Percentiles rank a stretch among this genome's conserved stretches.
Evolutionary conservation across 768 basidiomycete species (phyloP).

Genomic region (Russula sp.): DNA sequence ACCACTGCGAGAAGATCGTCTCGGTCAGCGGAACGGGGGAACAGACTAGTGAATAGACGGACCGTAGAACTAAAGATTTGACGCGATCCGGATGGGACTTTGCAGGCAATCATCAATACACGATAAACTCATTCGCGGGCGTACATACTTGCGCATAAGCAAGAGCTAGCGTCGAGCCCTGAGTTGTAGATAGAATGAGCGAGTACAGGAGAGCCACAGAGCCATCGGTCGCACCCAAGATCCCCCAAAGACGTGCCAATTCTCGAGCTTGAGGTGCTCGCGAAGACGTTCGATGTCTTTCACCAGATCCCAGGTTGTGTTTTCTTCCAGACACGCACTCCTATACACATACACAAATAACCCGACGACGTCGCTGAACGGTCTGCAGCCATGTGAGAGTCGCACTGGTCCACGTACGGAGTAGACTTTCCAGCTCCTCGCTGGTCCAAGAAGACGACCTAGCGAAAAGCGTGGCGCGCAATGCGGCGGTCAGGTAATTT

Average conservation of each 20-base stretch:
- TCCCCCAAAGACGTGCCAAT: slow-evolving; percentile 94
- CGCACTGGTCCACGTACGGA: slow-evolving; percentile 44
- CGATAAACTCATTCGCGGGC: not conserved
- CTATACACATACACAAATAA: slow-evolving; percentile 32
- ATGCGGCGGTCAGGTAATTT: not conserved
- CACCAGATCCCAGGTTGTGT: slow-evolving; percentile 93
- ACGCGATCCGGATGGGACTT: slow-evolving; percentile 79
- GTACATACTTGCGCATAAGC: slow-evolving; percentile 70
- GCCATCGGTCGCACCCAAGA: slow-evolving; percentile 56
- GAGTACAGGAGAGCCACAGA: not conserved
- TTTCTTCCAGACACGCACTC: slow-evolving; percentile 68
- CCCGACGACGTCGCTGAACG: not conserved
- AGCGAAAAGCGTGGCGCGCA: not conserved
- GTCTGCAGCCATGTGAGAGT: not conserved
- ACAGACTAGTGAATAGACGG: slow-evolving; percentile 13
- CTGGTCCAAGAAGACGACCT: slow-evolving; percentile 89
- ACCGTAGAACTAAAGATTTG: slow-evolving; percentile 72
- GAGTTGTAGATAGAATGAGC: not conserved
- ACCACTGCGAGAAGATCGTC: slow-evolving; percentile 41
- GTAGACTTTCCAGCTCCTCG: slow-evolving; percentile 82
- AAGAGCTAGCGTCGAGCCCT: slow-evolving; percentile 83
- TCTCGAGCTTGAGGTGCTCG: slow-evolving; percentile 65
- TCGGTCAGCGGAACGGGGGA: not conserved
- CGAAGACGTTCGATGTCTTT: slow-evolving; percentile 82
- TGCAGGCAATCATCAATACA: not conserved